Percentiles rank a stretch among this genome's conserved stretches.
These are phyloP conservation scores for Globisporangium abappressorium DNA, from an alignment of 352 stramenopile genomes.

Conservation along the genomic window DNA sequence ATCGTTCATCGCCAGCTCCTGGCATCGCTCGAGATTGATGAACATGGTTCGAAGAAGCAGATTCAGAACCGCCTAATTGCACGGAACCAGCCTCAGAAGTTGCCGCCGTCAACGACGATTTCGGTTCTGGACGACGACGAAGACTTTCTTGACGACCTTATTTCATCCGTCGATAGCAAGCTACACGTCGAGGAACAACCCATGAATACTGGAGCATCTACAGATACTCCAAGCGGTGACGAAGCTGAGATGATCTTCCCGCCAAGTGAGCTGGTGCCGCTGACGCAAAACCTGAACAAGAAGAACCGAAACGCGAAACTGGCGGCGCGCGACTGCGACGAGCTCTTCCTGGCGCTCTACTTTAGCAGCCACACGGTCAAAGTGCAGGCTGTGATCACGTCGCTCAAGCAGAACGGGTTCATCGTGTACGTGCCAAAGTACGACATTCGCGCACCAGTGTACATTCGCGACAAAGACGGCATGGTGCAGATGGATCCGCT, in stretches of 20 bases:
- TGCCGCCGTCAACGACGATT: conserved; percentile 46
- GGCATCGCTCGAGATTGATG: conserved; percentile 33
- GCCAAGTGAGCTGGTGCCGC: conserved; percentile 60
- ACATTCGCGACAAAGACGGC: conserved; percentile 85
- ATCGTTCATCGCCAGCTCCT: conserved; percentile 90
- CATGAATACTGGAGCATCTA: background rate
- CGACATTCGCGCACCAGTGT: conserved; percentile 89
- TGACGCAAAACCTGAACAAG: conserved; percentile 88
- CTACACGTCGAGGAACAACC: conserved; percentile 27
- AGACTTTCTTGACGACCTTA: conserved; percentile 63
- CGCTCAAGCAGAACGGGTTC: conserved; percentile 91
- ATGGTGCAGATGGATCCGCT: conserved; percentile 82
- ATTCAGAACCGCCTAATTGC: background rate
- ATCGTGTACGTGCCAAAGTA: conserved; percentile 92
- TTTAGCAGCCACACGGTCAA: conserved; percentile 87
- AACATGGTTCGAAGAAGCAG: background rate
- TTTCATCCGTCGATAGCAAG: conserved; percentile 61
- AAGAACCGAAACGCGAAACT: conserved; percentile 90
- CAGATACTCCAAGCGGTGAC: conserved; percentile 8
- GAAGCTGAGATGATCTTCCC: conserved; percentile 34
- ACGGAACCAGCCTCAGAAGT: conserved; percentile 6
- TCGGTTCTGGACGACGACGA: conserved; percentile 63
- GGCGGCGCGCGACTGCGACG: conserved; percentile 85
- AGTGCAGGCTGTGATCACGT: conserved; percentile 85
- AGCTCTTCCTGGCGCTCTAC: conserved; percentile 92